Percentiles rank a stretch among this genome's conserved stretches.
Evolutionary conservation across 2,329 filamentous ascomycete genomes (phyloP).

Genomic region (Cordyceps farinosa): DNA sequence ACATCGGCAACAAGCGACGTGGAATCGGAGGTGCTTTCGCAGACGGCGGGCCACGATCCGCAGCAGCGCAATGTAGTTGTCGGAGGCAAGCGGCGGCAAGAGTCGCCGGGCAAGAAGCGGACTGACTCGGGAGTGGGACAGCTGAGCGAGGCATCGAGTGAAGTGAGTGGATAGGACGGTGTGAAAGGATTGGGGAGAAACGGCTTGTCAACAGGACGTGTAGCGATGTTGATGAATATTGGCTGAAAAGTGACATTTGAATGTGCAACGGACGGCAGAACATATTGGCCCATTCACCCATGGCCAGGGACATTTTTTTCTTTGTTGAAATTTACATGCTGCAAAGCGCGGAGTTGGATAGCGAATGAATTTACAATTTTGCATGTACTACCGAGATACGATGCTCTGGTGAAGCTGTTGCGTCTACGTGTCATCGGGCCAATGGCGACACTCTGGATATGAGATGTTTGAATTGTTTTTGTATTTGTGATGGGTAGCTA

Average conservation of each 20-base stretch:
- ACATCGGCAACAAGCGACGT: slow-evolving; percentile 22
- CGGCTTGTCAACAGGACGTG: not conserved
- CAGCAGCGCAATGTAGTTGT: not conserved
- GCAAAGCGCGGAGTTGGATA: slow-evolving; percentile 15
- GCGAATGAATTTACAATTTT: slow-evolving; percentile 5
- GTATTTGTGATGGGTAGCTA: not conserved
- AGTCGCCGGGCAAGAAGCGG: slow-evolving; percentile 28
- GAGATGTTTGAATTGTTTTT: not conserved
- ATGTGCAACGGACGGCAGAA: not conserved
- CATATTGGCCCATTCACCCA: not conserved
- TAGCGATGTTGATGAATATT: not conserved
- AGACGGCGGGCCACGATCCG: slow-evolving; percentile 23
- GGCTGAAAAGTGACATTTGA: not conserved
- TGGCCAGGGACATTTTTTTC: not conserved
- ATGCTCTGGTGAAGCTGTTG: not conserved
- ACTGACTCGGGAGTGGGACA: slow-evolving; percentile 34
- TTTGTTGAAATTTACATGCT: slow-evolving; percentile 6
- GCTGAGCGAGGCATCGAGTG: slow-evolving; percentile 29
- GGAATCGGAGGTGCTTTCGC: slow-evolving; percentile 21
- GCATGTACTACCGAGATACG: not conserved
- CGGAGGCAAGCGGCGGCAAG: slow-evolving; percentile 18
- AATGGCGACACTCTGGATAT: not conserved
- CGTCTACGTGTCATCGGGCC: no score
- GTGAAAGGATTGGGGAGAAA: not conserved
- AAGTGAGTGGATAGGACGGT: slow-evolving; percentile 17